phyloP scores from a whole-genome alignment of 73 alveolate species.

The Tetrahymena thermophila region DNA sequence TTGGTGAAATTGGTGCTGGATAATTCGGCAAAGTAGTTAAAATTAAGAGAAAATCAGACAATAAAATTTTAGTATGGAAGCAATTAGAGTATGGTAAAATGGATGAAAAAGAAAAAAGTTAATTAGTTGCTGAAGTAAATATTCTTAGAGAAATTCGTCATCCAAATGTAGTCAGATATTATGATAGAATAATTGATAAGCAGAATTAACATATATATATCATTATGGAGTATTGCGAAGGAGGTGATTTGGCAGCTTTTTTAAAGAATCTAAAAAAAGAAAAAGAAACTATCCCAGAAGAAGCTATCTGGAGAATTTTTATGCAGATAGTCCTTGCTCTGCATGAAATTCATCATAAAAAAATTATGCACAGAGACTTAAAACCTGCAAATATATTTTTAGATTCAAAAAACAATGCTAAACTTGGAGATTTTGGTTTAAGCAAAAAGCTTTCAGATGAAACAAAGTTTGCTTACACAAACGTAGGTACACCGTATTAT shows the following conservation, averaged over 20 bases:
- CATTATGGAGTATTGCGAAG: conserved; percentile 94
- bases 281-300: conserved; percentile 76
- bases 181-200: conserved; percentile 88
- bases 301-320: conserved; percentile 86
- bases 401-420: conserved; percentile 69
- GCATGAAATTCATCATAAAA: conserved; percentile 76
- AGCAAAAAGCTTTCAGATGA: conserved; percentile 74
- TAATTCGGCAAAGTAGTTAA: conserved; percentile 82
- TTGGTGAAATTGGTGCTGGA: conserved; percentile 85
- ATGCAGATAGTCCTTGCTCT: conserved; percentile 78
- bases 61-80: conserved; percentile 78
- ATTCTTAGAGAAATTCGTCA: conserved; percentile 75
- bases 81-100: conserved; percentile 82
- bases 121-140: conserved; percentile 88
- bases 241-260: conserved; percentile 88
- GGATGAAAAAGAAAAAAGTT: conserved; percentile 81
- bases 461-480: conserved; percentile 89
- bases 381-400: conserved; percentile 87
- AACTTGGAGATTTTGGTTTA: conserved; percentile 93
- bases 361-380: conserved; percentile 84
- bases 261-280: conserved; percentile 62
- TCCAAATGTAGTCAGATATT: conserved; percentile 78
- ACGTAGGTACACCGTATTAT: conserved; percentile 95
- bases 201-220: conserved; percentile 70
- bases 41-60: conserved; percentile 72